These are phyloP conservation scores for Tribonema minus DNA, from an alignment of 108 stramenopile genomes.

Conservation along the genomic window DNA sequence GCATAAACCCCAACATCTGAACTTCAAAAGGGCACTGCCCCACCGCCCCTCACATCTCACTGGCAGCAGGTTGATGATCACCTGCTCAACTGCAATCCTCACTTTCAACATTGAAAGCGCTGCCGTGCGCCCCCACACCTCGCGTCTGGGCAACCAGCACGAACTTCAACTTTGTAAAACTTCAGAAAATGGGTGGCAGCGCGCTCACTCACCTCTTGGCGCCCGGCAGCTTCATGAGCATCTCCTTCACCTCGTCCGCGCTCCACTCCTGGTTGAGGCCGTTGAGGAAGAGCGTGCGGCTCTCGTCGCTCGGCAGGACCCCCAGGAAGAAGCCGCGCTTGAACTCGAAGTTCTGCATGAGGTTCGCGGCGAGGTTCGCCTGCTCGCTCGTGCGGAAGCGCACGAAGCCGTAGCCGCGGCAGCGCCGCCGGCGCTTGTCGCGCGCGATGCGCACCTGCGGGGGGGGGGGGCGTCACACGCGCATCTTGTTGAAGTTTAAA, in stretches of 20 bases:
- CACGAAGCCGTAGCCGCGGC: constrained; percentile 39
- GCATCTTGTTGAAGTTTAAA: not conserved
- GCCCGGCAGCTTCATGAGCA: not conserved
- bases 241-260: constrained; percentile 8
- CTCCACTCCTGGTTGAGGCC: constrained; percentile 35
- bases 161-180: too few species aligned
- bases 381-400: constrained; percentile 42
- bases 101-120: too few species aligned
- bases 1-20: too few species aligned
- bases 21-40: too few species aligned
- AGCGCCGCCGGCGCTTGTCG: constrained; percentile 34
- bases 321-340: constrained; percentile 41
- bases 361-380: constrained; percentile 31
- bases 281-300: constrained; percentile 30
- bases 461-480: not conserved
- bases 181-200: not conserved
- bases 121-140: too few species aligned
- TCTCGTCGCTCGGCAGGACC: constrained; percentile 36
- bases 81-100: too few species aligned
- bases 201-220: not conserved
- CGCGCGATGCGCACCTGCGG: constrained; percentile 39
- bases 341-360: constrained; percentile 38
- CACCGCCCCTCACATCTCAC: too few species aligned
- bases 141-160: too few species aligned
- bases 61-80: too few species aligned